These are phyloP conservation scores for Malus hybrid DNA, from an alignment of 331 rosid species.

Conservation along the genomic window DNA sequence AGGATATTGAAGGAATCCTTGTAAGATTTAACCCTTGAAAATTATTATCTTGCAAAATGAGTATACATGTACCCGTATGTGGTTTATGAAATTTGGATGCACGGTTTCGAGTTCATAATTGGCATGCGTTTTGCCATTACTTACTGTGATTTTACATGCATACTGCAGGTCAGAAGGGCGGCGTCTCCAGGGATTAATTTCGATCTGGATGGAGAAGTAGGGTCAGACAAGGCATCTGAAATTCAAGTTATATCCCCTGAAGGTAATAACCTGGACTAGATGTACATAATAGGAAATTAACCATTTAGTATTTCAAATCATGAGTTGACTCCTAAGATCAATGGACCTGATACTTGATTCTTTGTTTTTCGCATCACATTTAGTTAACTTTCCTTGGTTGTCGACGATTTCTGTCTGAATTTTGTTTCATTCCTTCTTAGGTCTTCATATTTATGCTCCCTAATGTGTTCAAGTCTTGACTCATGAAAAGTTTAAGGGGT, in stretches of 20 bases:
- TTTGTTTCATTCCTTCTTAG: not conserved
- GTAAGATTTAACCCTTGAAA: conserved; percentile 33
- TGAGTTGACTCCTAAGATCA: not conserved
- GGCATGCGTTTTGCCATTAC: not conserved
- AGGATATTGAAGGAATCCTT: conserved; percentile 93
- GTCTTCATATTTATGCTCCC: not conserved
- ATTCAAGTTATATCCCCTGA: conserved; percentile 24
- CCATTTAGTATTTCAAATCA: not conserved
- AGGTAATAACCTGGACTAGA: conserved; percentile 33
- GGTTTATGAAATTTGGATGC: not conserved
- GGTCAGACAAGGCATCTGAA: conserved; percentile 30
- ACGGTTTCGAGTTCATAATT: not conserved
- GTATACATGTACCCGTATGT: not conserved
- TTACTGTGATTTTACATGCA: conserved; percentile 17
- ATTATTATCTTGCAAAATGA: not conserved
- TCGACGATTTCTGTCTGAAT: not conserved
- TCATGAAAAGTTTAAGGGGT: no score
- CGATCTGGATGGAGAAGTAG: conserved; percentile 31
- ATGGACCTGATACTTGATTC: not conserved
- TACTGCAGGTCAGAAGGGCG: conserved; percentile 54
- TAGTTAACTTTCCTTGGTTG: no score
- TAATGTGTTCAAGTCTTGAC: not conserved
- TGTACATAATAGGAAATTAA: not conserved
- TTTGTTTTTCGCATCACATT: not conserved
- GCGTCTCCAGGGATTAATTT: conserved; percentile 25